These are phyloP conservation scores for Ascosphaera acerosa DNA, from an alignment of 2,329 filamentous ascomycete genomes.

Conservation along the genomic window DNA sequence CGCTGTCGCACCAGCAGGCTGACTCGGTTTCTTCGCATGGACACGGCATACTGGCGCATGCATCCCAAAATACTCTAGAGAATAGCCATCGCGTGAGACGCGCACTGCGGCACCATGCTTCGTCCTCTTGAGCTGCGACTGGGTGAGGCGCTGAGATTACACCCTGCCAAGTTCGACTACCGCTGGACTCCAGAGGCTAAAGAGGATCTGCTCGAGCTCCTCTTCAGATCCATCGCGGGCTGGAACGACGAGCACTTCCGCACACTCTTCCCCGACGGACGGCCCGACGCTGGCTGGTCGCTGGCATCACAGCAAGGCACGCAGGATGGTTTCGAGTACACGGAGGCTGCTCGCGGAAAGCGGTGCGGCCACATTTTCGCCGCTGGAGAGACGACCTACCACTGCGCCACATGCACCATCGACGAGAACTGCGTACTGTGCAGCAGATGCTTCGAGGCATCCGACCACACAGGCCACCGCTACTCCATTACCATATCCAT, in stretches of 20 bases:
- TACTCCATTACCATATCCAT: conserved; percentile 70
- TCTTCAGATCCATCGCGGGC: conserved; percentile 71
- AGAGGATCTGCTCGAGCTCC: conserved; percentile 44
- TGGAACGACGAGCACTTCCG: conserved; percentile 47
- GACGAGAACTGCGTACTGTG: conserved; percentile 94
- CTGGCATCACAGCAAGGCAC: conserved; percentile 71
- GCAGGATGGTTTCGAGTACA: conserved; percentile 87
- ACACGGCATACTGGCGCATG: no score
- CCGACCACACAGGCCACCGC: conserved; percentile 80
- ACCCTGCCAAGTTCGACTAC: conserved; percentile 47
- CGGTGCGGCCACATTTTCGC: conserved; percentile 96
- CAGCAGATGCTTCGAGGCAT: conserved; percentile 80
- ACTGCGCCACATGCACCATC: conserved; percentile 76
- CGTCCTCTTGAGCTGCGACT: conserved; percentile 47
- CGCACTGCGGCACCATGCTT: conserved; percentile 16
- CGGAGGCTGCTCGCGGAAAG: conserved; percentile 70
- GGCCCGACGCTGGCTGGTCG: conserved; percentile 39
- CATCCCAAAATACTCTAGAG: no score
- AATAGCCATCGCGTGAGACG: no score
- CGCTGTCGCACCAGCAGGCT: no score
- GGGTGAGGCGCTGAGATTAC: conserved; percentile 53
- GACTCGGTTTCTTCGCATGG: no score
- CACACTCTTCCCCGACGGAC: conserved; percentile 59
- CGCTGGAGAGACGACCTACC: conserved; percentile 74
- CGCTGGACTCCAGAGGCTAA: conserved; percentile 49